Conservation (phyloP, 805 yeast genomes). For the Lipomyces starkeyi region DNA sequence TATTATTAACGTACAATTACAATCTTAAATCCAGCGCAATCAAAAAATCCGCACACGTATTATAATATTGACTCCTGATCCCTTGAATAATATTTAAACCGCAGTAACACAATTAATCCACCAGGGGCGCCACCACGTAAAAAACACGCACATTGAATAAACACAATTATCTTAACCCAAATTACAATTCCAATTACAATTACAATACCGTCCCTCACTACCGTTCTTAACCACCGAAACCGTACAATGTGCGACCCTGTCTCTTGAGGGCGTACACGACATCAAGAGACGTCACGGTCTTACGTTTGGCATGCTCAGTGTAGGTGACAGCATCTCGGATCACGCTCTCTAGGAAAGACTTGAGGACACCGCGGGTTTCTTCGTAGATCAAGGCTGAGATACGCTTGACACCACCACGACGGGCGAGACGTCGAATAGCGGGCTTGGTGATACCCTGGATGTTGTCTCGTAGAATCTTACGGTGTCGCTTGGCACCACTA, state of each 20-base stretch:
- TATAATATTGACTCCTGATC: background rate
- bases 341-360: conserved; percentile 94
- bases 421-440: conserved; percentile 99
- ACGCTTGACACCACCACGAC: conserved; percentile 99
- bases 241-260: conserved; percentile 99
- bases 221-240: conserved; percentile 92
- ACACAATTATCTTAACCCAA: background rate
- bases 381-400: conserved; percentile 98
- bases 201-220: background rate
- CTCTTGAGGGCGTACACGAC: conserved; percentile 99
- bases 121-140: background rate
- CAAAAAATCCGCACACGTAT: background rate
- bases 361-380: conserved; percentile 96
- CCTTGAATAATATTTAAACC: background rate
- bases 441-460: conserved; percentile 99
- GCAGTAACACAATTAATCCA: background rate
- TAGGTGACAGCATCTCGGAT: conserved; percentile 99
- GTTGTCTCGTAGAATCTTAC: conserved; percentile 99
- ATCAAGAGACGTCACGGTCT: conserved; percentile 98
- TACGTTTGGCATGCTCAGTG: conserved; percentile 99
- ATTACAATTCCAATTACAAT: background rate
- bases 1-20: background rate
- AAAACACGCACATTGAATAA: background rate
- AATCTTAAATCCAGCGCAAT: background rate
- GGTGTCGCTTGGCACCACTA: conserved; percentile 99